Evolutionary conservation across 495 filamentous ascomycete species (phyloP).

Genomic region (Talaromyces nanjingensis): DNA sequence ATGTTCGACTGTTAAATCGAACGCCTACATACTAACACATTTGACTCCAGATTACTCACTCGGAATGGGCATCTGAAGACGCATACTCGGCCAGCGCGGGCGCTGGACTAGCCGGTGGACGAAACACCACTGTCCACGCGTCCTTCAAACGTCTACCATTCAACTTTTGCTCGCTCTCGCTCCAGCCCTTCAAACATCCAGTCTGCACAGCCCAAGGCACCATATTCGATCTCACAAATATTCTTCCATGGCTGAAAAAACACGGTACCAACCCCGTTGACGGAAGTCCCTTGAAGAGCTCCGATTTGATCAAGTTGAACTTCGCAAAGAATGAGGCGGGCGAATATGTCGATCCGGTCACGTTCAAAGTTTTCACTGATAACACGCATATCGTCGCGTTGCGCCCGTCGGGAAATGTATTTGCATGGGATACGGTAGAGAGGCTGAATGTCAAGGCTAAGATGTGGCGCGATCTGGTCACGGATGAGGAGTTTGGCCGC

Average conservation of each 20-base stretch:
- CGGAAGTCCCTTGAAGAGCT: conserved; percentile 66
- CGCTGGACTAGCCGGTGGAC: conserved; percentile 49
- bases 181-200: conserved; percentile 84
- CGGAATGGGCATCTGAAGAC: conserved; percentile 89
- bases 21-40: conserved; percentile 7
- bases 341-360: conserved; percentile 93
- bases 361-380: conserved; percentile 94
- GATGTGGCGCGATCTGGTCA: conserved; percentile 89
- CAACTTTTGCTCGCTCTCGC: conserved; percentile 94
- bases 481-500: conserved; percentile 77
- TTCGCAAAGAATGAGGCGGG: conserved; percentile 89
- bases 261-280: conserved; percentile 86
- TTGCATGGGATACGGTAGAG: conserved; percentile 91
- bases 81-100: conserved; percentile 72
- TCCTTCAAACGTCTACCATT: conserved; percentile 88
- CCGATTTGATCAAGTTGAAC: conserved; percentile 84
- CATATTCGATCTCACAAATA: conserved; percentile 83
- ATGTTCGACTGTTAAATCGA: neutral
- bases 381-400: conserved; percentile 95
- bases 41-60: conserved; percentile 69
- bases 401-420: conserved; percentile 85
- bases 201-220: conserved; percentile 74
- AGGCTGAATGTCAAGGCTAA: conserved; percentile 95
- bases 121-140: conserved; percentile 43
- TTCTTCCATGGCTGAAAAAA: conserved; percentile 86